phyloP scores from a whole-genome alignment of 1,284 basidiomycete species.

The Anthracocystis panici-leucophaei region DNA sequence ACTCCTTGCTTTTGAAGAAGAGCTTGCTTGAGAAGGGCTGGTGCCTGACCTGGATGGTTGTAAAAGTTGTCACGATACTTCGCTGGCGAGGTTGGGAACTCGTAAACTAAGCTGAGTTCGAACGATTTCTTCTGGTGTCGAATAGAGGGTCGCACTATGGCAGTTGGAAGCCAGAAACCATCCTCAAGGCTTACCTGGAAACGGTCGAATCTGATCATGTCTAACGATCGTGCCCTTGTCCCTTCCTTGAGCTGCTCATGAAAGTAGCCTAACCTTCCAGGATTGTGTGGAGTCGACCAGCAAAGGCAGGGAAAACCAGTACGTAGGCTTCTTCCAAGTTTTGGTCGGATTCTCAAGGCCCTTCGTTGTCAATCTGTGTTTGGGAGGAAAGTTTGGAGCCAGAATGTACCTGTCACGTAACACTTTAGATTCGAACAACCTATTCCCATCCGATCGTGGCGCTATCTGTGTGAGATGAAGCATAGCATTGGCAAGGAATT shows the following conservation, averaged over 20 bases:
- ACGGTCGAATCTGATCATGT: slow-evolving; percentile 17
- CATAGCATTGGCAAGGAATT: slow-evolving; percentile 16
- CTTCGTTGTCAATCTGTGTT: not conserved
- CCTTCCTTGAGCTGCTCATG: not conserved
- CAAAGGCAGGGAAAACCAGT: slow-evolving; percentile 9
- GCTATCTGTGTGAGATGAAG: not conserved
- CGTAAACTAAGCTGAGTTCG: not conserved
- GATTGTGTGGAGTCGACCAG: not conserved
- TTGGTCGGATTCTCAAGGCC: not conserved
- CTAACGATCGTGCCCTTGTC: not conserved
- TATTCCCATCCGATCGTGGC: no score
- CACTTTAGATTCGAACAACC: no score
- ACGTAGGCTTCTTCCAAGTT: not conserved
- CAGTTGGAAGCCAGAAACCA: slow-evolving; percentile 19
- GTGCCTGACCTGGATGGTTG: not conserved
- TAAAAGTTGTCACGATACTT: not conserved
- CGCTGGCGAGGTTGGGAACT: slow-evolving; percentile 11
- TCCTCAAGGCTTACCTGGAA: not conserved
- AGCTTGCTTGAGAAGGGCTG: not conserved
- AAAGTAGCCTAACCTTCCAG: not conserved
- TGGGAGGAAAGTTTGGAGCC: not conserved
- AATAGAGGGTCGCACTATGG: slow-evolving; percentile 7
- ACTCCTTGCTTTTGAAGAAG: not conserved
- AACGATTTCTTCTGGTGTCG: not conserved
- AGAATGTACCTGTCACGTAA: not conserved